Percentiles rank a stretch among this genome's conserved stretches.
Evolutionary conservation across 2,329 filamentous ascomycete genomes (phyloP).

Genomic region (Sporothrix curviconia): DNA sequence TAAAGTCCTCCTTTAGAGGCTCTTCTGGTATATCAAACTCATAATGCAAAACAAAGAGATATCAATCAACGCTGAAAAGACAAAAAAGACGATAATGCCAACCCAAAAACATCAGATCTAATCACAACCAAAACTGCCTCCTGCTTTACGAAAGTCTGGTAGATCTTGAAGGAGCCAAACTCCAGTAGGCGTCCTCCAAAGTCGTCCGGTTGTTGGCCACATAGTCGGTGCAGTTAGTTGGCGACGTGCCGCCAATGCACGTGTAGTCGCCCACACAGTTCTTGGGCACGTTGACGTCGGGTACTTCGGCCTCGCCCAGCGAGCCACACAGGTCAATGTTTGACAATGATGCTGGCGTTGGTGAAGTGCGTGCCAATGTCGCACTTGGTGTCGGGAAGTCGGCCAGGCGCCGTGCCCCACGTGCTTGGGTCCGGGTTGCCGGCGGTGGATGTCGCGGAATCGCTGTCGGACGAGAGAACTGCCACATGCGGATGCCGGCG

Average conservation of each 20-base stretch:
- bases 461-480: slow-evolving; percentile 42
- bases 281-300: slow-evolving; percentile 36
- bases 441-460: slow-evolving; percentile 48
- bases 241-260: slow-evolving; percentile 23
- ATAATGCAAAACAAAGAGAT: neutral
- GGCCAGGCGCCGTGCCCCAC: slow-evolving; percentile 57
- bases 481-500: slow-evolving; percentile 58
- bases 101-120: neutral
- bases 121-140: too few relatives aligned
- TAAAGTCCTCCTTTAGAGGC: too few relatives aligned
- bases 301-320: slow-evolving; percentile 43
- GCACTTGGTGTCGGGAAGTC: slow-evolving; percentile 59
- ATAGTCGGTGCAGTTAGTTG: slow-evolving; percentile 49
- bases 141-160: too few relatives aligned
- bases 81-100: neutral
- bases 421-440: slow-evolving; percentile 49
- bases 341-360: slow-evolving; percentile 60
- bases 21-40: neutral
- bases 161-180: slow-evolving; percentile 55
- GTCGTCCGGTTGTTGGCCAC: slow-evolving; percentile 50
- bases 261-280: slow-evolving; percentile 18
- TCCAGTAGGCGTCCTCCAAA: slow-evolving; percentile 58
- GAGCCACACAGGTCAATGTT: slow-evolving; percentile 60
- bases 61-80: neutral
- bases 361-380: slow-evolving; percentile 52